These are phyloP conservation scores for Exophiala calicioides DNA, from an alignment of 2,329 filamentous ascomycete species.

Conservation along the genomic window DNA sequence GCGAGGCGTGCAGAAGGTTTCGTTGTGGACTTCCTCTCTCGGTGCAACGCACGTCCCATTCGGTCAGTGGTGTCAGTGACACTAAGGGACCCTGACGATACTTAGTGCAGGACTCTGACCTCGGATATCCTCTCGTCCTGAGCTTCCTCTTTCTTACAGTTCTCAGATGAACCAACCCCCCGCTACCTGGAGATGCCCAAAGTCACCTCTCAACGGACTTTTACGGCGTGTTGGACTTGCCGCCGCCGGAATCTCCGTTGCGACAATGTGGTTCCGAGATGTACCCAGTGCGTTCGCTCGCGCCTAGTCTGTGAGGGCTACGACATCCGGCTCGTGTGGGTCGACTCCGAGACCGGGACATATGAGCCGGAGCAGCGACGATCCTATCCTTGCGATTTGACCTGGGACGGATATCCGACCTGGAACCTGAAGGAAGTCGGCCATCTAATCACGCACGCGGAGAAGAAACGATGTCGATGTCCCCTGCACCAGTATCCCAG, in stretches of 20 bases:
- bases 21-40: slow-evolving; percentile 15
- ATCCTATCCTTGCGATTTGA: slow-evolving; percentile 12
- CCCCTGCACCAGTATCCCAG: slow-evolving; percentile 3
- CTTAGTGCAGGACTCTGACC: no score
- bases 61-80: no score
- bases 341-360: slow-evolving; percentile 9
- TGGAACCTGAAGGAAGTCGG: slow-evolving; percentile 10
- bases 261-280: slow-evolving; percentile 7
- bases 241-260: slow-evolving; percentile 15
- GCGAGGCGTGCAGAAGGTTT: no score
- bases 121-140: slow-evolving; percentile 2
- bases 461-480: slow-evolving; percentile 11
- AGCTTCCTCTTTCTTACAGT: slow-evolving; percentile 3
- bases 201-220: slow-evolving; percentile 13
- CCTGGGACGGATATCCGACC: slow-evolving; percentile 11
- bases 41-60: no score
- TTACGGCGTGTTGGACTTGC: slow-evolving; percentile 19
- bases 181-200: slow-evolving; percentile 13
- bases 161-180: no score
- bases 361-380: slow-evolving; percentile 12
- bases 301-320: slow-evolving; percentile 16
- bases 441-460: slow-evolving; percentile 10
- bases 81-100: no score
- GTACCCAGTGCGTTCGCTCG: slow-evolving; percentile 11
- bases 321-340: slow-evolving; percentile 16